Base-by-base conservation (phyloP, 495 filamentous ascomycete genomes). In the Massariosphaeria phaeospora region DNA sequence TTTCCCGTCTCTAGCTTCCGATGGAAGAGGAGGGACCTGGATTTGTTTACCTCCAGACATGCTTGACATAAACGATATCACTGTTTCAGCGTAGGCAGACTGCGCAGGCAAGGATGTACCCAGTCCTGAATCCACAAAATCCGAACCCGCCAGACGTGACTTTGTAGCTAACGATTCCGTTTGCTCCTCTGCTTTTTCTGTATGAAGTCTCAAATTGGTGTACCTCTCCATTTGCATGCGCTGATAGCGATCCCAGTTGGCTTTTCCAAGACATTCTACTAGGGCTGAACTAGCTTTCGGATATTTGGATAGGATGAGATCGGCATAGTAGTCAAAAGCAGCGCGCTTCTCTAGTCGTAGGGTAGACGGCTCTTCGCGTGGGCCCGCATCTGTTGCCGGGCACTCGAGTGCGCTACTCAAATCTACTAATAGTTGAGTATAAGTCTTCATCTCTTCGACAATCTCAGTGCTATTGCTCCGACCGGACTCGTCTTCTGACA, bases 71-170 rank as follows among this genome's bases (percentile, higher is more conserved):
- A 44, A 55, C 1, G 60, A 55, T 11, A 48, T 29, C 23, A 52
- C 20, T 15, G 54, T 52, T 25, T 43, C 47, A 8, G 55, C 55
- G 30, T 58, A 58, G 2, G 29, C 13, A 21, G 33, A 20, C 25
- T 17, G 46, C 7, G 26, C 26, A 10, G 55, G 48, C 2, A 53
- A 7, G 5, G 59, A 62, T 46, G 46, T 58, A 10, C 59, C 59
- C n/a, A 62, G 12, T 0, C 59, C 59, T 23, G 59, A 62, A 29
- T 62, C 59, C 13, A 36, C 35, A 34, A 58, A 62, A 21, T 46
- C 39, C 3, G 59, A 62, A 11, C 48, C 21, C 8, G 59, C 47
- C 27, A 62, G 15, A 13, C 13, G 39, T n/a, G 40, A 62, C 30
- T 23, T 38, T 17, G 44, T 39, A 17, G 30, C 10, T 10, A 21